Percentiles rank a stretch among this genome's conserved stretches.
phyloP scores from a whole-genome alignment of 768 basidiomycete genomes.

The Boletellus sp. region DNA sequence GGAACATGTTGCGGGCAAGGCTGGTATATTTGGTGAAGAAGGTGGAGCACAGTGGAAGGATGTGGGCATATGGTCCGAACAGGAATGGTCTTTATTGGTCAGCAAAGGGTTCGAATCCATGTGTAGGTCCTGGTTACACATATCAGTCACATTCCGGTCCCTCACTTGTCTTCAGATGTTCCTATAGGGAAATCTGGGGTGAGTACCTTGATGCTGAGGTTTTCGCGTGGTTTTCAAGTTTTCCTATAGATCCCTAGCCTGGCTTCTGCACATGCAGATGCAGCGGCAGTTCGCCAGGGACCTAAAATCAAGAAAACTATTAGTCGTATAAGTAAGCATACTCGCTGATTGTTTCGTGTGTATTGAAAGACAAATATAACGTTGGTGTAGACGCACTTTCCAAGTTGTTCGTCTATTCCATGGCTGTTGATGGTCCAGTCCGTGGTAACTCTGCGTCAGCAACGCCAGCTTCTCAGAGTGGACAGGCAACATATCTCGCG shows the following conservation, averaged over 20 bases:
- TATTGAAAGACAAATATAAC: background rate
- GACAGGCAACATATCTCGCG: constrained; percentile 57
- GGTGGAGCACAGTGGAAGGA: constrained; percentile 68
- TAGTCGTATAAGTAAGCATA: constrained; percentile 52
- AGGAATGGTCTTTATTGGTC: constrained; percentile 79
- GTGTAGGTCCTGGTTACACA: constrained; percentile 42
- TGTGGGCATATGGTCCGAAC: constrained; percentile 84
- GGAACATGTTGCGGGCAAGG: constrained; percentile 64
- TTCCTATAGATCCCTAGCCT: constrained; percentile 52
- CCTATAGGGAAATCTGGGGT: constrained; percentile 68
- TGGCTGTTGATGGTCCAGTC: constrained; percentile 73
- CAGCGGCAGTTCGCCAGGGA: constrained; percentile 50
- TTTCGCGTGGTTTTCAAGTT: background rate
- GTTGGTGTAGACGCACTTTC: constrained; percentile 64
- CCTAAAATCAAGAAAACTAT: constrained; percentile 66
- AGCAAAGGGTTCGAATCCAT: constrained; percentile 79
- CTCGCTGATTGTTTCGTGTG: background rate
- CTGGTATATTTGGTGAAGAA: constrained; percentile 50
- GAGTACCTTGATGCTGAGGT: constrained; percentile 12
- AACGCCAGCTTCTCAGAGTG: constrained; percentile 63
- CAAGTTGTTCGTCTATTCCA: constrained; percentile 83
- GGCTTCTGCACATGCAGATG: constrained; percentile 70
- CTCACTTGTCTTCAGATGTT: constrained; percentile 13
- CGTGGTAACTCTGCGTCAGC: constrained; percentile 45
- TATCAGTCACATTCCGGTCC: constrained; percentile 36